Base-by-base conservation (phyloP, 768 basidiomycete genomes). In the Crassisporium funariophilum region DNA sequence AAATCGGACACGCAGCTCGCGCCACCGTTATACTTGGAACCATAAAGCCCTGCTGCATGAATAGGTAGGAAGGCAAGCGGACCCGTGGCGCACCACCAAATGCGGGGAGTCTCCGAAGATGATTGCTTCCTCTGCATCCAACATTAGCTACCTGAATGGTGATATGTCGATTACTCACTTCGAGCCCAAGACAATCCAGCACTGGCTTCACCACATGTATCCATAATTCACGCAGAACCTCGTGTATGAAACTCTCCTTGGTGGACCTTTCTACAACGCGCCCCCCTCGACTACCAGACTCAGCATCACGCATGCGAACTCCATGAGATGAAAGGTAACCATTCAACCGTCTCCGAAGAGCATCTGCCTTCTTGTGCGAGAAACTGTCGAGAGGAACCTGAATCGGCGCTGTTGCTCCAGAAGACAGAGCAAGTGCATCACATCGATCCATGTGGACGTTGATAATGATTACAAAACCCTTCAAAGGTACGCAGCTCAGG, bases 41-140 rank as follows among this genome's bases (percentile, higher is more conserved):
- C 7, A 21, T 60, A 65, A 10, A 53, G 46, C 13, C 66, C 65
- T 9, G 66, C 65, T 4, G 67, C 67, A 52, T 68, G 67, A 21
- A 67, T 41, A 0, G 66, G 64, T 20, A 68, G 54, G 41, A 60
- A 58, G 17, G 59, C 35, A 0, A 67, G 47, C 6, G 52, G 52
- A 5, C 59, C 59, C 2, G 64, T 67, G 4, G 56, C 56, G 45
- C 64, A 68, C 66, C 64, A 58, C 54, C 54, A 52, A 13, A 55
- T 43, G 19, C 44, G 42, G 2, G 25, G n/a, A 13, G 29, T 27
- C 12, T 31, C 4, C 20, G 12, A 17, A 20, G 23, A 16, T 5
- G 34, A 24, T n/a, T n/a, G 15, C 34, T 20, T 40, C 29, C 10
- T 5, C 12, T 20, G 15, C 4, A 31, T 19, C n/a, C n/a, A n/a